Conservation (phyloP, 441 rosid species). For the Erodium texanum region DNA sequence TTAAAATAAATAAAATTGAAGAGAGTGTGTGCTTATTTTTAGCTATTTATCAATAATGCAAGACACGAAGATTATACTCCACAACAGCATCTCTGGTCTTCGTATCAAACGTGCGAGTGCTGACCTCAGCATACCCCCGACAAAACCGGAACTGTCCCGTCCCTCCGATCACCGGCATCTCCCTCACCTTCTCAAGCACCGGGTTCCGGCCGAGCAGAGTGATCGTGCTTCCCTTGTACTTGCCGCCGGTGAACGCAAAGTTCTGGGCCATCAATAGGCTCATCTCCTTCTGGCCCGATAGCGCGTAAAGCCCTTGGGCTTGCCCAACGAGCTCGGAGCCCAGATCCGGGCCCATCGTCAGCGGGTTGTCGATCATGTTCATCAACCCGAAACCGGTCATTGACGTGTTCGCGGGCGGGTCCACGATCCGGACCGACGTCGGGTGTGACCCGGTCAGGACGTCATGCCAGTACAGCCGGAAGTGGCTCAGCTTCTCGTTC, state of each 20-base stretch:
- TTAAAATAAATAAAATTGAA: no score
- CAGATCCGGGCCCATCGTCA: background rate
- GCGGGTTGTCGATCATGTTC: slow-evolving; percentile 28
- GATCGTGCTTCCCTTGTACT: slow-evolving; percentile 21
- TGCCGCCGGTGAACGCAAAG: slow-evolving; percentile 17
- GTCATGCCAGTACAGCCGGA: no score
- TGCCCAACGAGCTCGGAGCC: background rate
- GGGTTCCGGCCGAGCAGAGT: slow-evolving; percentile 21
- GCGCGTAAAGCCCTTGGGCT: background rate
- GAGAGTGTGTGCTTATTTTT: no score
- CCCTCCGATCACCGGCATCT: slow-evolving; percentile 21
- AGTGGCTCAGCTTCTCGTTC: no score
- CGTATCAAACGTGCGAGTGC: background rate
- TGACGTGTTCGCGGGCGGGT: no score
- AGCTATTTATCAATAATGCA: no score
- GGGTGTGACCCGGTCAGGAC: no score
- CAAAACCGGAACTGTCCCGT: slow-evolving; percentile 21
- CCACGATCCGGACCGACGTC: no score
- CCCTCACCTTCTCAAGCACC: slow-evolving; percentile 9
- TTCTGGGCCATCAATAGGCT: slow-evolving; percentile 22
- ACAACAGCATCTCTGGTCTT: no score
- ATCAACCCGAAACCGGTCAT: no score
- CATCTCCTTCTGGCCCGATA: slow-evolving; percentile 9
- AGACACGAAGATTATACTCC: no score
- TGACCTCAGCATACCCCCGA: slow-evolving; percentile 18